A percentile compares a stretch with the other conserved stretches of the same genome.
Conservation (phyloP, 2,329 filamentous ascomycete genomes). For the Plectosphaerella plurivora region DNA sequence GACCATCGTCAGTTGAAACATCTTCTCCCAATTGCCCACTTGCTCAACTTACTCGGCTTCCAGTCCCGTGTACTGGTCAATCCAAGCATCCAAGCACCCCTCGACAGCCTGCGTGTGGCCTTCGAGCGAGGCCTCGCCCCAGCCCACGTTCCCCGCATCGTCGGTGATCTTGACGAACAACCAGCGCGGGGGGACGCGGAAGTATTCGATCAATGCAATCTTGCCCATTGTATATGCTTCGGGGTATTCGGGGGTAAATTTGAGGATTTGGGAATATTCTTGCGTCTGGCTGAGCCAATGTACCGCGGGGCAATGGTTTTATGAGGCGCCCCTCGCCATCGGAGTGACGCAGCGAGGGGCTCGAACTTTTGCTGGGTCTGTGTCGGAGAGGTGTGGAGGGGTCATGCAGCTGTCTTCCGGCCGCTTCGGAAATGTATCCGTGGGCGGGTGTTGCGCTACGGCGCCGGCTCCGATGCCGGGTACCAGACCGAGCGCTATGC, state of each 20-base stretch:
- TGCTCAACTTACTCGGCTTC: slow-evolving; percentile 59
- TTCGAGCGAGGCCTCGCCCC: slow-evolving; percentile 72
- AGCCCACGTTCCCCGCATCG: slow-evolving; percentile 58
- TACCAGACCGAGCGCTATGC: too few species aligned
- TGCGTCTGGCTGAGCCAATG: too few species aligned
- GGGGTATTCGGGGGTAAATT: too few species aligned
- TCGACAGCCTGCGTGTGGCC: slow-evolving; percentile 72
- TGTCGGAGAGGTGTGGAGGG: too few species aligned
- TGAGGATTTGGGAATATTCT: too few species aligned
- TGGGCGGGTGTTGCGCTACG: not conserved
- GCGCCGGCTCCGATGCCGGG: too few species aligned
- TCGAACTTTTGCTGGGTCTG: too few species aligned
- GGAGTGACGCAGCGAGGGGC: not conserved
- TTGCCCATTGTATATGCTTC: slow-evolving; percentile 46
- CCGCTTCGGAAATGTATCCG: not conserved
- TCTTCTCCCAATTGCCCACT: accelerated
- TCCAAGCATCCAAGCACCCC: slow-evolving; percentile 66
- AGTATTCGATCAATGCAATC: slow-evolving; percentile 66
- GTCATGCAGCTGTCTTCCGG: too few species aligned
- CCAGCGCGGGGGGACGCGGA: slow-evolving; percentile 71
- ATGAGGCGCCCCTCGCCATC: too few species aligned
- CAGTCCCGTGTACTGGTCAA: slow-evolving; percentile 55
- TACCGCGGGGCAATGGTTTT: too few species aligned
- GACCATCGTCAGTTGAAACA: not conserved
- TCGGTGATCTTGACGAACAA: slow-evolving; percentile 75